phyloP scores from a whole-genome alignment of 306 rosid species.

The Fragaria iinumae region DNA sequence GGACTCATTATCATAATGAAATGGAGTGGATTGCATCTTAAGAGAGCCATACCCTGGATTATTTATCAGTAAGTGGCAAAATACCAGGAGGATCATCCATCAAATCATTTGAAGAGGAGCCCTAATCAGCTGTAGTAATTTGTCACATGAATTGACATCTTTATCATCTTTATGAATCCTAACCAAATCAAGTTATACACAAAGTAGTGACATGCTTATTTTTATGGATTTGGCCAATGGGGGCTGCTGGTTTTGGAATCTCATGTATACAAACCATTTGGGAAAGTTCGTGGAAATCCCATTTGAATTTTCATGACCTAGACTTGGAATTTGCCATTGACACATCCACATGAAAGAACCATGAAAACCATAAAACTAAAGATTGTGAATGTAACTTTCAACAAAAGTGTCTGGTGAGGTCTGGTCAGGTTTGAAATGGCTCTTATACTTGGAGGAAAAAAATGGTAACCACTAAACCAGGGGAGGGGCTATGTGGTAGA shows the following conservation, averaged over 20 bases:
- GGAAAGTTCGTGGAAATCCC: not conserved
- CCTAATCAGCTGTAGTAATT: not conserved
- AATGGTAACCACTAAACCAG: not conserved
- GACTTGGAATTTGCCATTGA: not conserved
- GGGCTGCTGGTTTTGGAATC: not conserved
- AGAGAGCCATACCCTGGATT: not conserved
- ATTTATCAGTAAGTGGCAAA: too few species aligned
- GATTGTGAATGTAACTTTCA: not conserved
- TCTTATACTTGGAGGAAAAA: not conserved
- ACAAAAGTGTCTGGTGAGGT: not conserved
- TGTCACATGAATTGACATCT: not conserved
- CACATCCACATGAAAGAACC: constrained; percentile 7
- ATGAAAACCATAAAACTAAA: not conserved
- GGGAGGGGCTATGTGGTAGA: constrained; percentile 14
- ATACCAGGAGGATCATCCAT: not conserved
- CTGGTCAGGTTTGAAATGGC: not conserved
- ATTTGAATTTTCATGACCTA: constrained; percentile 4
- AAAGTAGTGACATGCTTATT: not conserved
- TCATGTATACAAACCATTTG: not conserved
- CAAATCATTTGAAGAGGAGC: not conserved
- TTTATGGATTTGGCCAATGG: not conserved
- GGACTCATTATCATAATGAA: not conserved
- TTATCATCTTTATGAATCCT: not conserved
- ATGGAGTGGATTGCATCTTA: not conserved
- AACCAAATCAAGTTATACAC: not conserved